Conservation (phyloP, 225 moss, liverwort and hornwort genomes). For the Thuidium tamariscinum region DNA sequence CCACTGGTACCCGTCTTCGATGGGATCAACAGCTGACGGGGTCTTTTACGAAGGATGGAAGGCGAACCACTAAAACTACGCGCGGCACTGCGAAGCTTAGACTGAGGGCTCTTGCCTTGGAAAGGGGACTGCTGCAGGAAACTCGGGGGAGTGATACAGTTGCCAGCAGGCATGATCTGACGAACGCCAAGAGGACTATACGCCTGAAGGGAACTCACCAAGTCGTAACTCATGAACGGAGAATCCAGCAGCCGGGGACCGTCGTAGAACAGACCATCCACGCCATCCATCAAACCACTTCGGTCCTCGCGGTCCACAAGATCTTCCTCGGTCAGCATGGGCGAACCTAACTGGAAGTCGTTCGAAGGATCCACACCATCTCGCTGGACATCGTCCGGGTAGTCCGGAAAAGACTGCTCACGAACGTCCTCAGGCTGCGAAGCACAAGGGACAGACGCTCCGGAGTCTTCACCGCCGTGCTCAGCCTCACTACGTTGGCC, state of each 20-base stretch:
- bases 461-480: neutral
- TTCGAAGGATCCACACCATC: slow-evolving; percentile 17
- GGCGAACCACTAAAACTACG: slow-evolving; percentile 90
- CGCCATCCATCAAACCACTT: slow-evolving; percentile 2
- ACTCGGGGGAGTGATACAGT: slow-evolving; percentile 63
- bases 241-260: slow-evolving; percentile 59
- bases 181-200: slow-evolving; percentile 96
- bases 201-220: slow-evolving; percentile 78
- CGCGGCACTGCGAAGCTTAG: slow-evolving; percentile 81
- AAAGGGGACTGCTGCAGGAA: slow-evolving; percentile 60
- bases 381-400: slow-evolving; percentile 5
- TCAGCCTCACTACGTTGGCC: neutral
- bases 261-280: slow-evolving; percentile 61
- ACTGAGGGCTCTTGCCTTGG: slow-evolving; percentile 74
- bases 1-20: slow-evolving; percentile 10
- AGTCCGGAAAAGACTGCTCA: slow-evolving; percentile 4
- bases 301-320: slow-evolving; percentile 18
- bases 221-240: slow-evolving; percentile 81
- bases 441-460: neutral
- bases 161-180: slow-evolving; percentile 78
- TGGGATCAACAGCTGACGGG: slow-evolving; percentile 46
- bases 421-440: slow-evolving; percentile 4
- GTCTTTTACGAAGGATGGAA: slow-evolving; percentile 85
- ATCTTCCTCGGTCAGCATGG: slow-evolving; percentile 69
- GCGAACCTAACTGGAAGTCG: slow-evolving; percentile 44